phyloP scores from a whole-genome alignment of 2,329 filamentous ascomycete species.

The Cercospora zeae-maydis region DNA sequence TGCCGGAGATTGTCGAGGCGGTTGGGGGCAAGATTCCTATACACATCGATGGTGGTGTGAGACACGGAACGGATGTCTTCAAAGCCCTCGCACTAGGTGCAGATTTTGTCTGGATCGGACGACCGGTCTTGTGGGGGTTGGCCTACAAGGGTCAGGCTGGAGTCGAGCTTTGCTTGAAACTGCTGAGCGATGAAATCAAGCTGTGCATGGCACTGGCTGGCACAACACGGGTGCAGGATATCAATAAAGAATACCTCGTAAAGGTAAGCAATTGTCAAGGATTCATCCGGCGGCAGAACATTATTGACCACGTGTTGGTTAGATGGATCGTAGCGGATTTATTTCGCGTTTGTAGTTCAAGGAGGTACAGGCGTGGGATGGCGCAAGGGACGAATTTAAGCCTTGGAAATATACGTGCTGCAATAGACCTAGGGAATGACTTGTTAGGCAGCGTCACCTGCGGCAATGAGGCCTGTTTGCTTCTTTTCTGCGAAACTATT shows the following conservation, averaged over 20 bases:
- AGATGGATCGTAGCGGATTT: slow-evolving; percentile 33
- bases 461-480: not conserved
- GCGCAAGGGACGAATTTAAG: not conserved
- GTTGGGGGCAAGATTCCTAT: slow-evolving; percentile 52
- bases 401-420: not conserved
- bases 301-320: not conserved
- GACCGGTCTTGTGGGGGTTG: slow-evolving; percentile 51
- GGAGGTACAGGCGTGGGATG: not conserved
- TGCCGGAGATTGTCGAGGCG: slow-evolving; percentile 41
- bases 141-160: slow-evolving; percentile 39
- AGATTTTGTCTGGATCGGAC: slow-evolving; percentile 49
- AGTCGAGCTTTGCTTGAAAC: slow-evolving; percentile 45
- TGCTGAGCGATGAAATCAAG: slow-evolving; percentile 41
- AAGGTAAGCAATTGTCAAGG: slow-evolving; percentile 35
- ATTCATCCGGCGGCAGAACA: not conserved
- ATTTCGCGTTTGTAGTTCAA: slow-evolving; percentile 25
- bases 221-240: slow-evolving; percentile 37
- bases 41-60: slow-evolving; percentile 59
- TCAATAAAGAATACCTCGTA: slow-evolving; percentile 41
- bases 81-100: slow-evolving; percentile 55
- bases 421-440: not conserved
- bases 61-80: slow-evolving; percentile 56
- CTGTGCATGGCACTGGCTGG: slow-evolving; percentile 43
- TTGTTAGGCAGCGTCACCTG: not conserved
- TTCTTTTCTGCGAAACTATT: not conserved